Conservation (phyloP, 805 yeast species). For the Candida verbasci region DNA sequence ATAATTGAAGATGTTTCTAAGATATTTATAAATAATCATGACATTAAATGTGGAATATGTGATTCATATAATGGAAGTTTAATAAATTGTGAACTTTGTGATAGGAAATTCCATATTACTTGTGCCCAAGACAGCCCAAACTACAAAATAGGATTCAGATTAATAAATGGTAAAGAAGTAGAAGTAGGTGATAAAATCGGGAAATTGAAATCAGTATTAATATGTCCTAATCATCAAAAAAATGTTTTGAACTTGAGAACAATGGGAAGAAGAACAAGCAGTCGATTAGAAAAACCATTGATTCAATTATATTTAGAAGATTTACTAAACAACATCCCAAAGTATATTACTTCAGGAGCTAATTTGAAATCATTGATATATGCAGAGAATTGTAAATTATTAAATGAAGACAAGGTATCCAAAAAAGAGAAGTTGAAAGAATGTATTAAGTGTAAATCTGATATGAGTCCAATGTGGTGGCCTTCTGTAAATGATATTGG, state of each 20-base stretch:
- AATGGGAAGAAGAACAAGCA: constrained; percentile 24
- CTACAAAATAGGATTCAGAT: constrained; percentile 52
- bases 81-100: constrained; percentile 44
- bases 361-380: constrained; percentile 28
- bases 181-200: constrained; percentile 29
- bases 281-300: constrained; percentile 29
- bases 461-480: constrained; percentile 39
- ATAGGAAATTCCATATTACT: constrained; percentile 42
- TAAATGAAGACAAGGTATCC: background rate
- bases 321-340: constrained; percentile 10
- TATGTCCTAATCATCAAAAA: constrained; percentile 39
- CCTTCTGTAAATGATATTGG: background rate
- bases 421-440: background rate
- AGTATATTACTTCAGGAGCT: constrained; percentile 24
- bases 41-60: constrained; percentile 43
- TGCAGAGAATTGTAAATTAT: constrained; percentile 11
- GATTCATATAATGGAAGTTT: constrained; percentile 47
- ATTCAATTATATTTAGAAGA: constrained; percentile 39
- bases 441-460: constrained; percentile 21
- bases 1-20: constrained; percentile 27
- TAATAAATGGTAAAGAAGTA: constrained; percentile 26
- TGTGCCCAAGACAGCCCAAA: constrained; percentile 51
- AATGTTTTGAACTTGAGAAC: constrained; percentile 23
- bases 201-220: constrained; percentile 37
- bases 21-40: constrained; percentile 22